phyloP scores from a whole-genome alignment of 257 asterid genomes.

The Solanum corneliomulleri region DNA sequence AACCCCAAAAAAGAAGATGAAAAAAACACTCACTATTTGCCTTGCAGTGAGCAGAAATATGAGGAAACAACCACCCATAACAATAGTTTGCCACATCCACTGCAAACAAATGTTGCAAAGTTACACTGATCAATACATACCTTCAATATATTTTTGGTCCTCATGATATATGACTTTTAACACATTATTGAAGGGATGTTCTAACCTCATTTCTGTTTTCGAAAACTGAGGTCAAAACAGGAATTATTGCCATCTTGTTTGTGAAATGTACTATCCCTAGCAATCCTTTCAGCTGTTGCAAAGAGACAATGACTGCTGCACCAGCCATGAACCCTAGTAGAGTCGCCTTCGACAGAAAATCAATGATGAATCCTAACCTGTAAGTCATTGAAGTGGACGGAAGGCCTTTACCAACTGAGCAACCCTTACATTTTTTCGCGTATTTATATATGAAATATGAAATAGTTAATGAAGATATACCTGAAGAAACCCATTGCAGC shows the following conservation, averaged over 20 bases:
- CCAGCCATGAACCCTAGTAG: conserved; percentile 93
- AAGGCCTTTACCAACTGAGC: background rate
- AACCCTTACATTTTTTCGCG: background rate
- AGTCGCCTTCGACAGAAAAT: conserved; percentile 90
- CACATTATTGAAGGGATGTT: background rate
- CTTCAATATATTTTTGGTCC: background rate
- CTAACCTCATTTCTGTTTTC: conserved; percentile 54
- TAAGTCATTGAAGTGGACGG: background rate
- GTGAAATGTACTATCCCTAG: conserved; percentile 85
- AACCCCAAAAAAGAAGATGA: background rate
- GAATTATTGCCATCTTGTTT: conserved; percentile 60
- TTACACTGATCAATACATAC: background rate
- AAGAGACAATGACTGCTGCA: conserved; percentile 79
- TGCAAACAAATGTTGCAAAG: conserved; percentile 11
- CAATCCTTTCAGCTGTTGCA: conserved; percentile 81
- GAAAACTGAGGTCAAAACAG: conserved; percentile 62
- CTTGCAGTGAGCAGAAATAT: conserved; percentile 44
- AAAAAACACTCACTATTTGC: conserved; percentile 43
- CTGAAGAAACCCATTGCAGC: conserved; percentile 72
- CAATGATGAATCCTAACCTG: conserved; percentile 87
- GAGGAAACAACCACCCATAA: conserved; percentile 59
- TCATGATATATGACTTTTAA: background rate
- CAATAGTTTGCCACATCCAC: conserved; percentile 80
- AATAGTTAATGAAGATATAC: conserved; percentile 8
- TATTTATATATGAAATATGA: background rate